Conservation (phyloP, 257 asterid species). For the Forsythia suspensa region DNA sequence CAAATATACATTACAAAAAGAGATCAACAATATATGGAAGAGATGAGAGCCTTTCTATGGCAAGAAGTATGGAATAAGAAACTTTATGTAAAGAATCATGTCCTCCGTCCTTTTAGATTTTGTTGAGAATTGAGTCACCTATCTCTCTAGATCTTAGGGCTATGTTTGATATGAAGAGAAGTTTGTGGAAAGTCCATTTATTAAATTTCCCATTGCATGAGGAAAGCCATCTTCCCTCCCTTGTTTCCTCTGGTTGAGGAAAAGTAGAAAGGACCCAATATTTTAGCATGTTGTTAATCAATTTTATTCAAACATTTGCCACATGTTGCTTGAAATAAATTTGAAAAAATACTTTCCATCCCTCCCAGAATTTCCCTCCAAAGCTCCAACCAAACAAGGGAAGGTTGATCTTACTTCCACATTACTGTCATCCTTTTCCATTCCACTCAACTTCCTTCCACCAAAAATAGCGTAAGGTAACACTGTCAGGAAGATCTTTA, state of each 20-base stretch:
- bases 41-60: slow-evolving; percentile 3
- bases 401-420: not conserved
- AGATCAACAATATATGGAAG: slow-evolving; percentile 1
- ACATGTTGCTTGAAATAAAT: not conserved
- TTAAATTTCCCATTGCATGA: not conserved
- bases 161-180: slow-evolving; percentile 4
- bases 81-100: not conserved
- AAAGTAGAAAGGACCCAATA: not conserved
- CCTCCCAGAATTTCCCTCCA: not conserved
- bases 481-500: not conserved
- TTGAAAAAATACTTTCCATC: not conserved
- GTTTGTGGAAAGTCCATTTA: not conserved
- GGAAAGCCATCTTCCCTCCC: not conserved
- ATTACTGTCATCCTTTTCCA: not conserved
- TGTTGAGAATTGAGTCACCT: not conserved
- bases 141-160: not conserved
- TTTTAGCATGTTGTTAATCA: not conserved
- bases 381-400: not conserved
- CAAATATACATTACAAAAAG: not conserved
- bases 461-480: not conserved
- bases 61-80: slow-evolving; percentile 11
- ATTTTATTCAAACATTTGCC: not conserved
- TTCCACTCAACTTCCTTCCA: not conserved
- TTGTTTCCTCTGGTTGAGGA: not conserved
- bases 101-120: not conserved